Evolutionary conservation across 345 rosid genomes (phyloP), one percentile per base, ranked within the genome.

Genomic region (Limnanthes douglasii): DNA sequence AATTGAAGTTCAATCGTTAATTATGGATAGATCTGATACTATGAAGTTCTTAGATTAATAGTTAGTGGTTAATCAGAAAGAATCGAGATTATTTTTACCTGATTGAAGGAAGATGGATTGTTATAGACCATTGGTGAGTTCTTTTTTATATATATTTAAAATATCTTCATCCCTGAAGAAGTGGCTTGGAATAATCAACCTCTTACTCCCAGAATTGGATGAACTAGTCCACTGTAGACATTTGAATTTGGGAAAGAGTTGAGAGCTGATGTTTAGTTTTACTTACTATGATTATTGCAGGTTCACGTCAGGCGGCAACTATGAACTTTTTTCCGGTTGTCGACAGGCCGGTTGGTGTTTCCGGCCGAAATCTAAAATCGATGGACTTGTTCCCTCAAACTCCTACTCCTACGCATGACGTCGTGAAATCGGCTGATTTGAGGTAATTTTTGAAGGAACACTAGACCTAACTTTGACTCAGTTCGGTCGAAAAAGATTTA

Each of bases 381-480:
- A 69, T 67, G 83, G 70, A 61, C 11, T 48, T 76, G 64, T 76
- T 88, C 45, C 76, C 78, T 14, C 57, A 62, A 21, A 23, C 62
- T 38, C 50, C 65, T 15, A 47, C n/a, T 18, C 43, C 43, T 1
- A 65, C 50, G 47, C 66, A 70, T 16, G 76, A 59, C 34, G 17
- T 41, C n/a, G 49, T 32, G 1, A 64, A 54, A 42, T 53, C 18
- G 40, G 31, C 38, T 11, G 65, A 60, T 37, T 21, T 54, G 25
- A 57, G 66, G 85, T 71, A 48, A 11, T 51, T 54, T 45, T 18
- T 50, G 14, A 7, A 37, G 13, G 32, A 6, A 16, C 12, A 1
- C 22, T 17, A 12, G 14, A n/a, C 6, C 9, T 21, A 21, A 1
- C 4, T 9, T 11, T 19, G 20, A 37, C 21, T 49, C 7, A 14